Percentiles rank a stretch among this genome's conserved stretches.
phyloP scores from a whole-genome alignment of 108 stramenopile genomes.

The Discostella stelligeroides region DNA sequence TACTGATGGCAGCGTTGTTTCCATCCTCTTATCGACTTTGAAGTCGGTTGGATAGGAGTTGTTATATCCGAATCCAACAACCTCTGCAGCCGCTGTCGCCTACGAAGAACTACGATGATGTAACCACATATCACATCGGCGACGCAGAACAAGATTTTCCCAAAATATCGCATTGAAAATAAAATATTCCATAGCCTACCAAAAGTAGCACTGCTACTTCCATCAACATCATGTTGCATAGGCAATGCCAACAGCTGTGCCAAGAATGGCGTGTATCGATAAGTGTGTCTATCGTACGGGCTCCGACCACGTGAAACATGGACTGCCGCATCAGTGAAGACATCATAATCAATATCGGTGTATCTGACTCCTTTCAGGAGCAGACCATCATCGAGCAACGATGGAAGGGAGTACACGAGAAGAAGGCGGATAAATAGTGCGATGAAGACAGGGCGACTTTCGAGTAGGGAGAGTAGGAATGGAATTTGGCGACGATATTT shows the following conservation, averaged over 20 bases:
- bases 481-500: no score
- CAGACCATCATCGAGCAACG: constrained; percentile 67
- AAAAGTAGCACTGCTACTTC: constrained; percentile 21
- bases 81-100: constrained; percentile 10
- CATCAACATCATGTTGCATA: background rate
- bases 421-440: constrained; percentile 68
- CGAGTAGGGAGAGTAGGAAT: background rate
- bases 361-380: constrained; percentile 76
- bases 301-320: constrained; percentile 62
- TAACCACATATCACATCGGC: constrained; percentile 86
- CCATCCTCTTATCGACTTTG: no score
- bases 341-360: constrained; percentile 90
- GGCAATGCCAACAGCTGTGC: constrained; percentile 69
- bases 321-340: constrained; percentile 82
- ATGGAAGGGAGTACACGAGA: constrained; percentile 63
- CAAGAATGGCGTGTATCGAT: constrained; percentile 98
- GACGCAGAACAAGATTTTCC: constrained; percentile 76
- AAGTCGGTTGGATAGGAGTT: no score
- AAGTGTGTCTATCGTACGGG: constrained; percentile 95
- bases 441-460: constrained; percentile 26
- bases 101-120: constrained; percentile 56
- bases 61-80: no score
- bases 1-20: no score
- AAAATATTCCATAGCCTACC: constrained; percentile 9
- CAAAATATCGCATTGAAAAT: constrained; percentile 46